phyloP scores from a whole-genome alignment of 805 yeast genomes.

The Kuraishia hungarica region DNA sequence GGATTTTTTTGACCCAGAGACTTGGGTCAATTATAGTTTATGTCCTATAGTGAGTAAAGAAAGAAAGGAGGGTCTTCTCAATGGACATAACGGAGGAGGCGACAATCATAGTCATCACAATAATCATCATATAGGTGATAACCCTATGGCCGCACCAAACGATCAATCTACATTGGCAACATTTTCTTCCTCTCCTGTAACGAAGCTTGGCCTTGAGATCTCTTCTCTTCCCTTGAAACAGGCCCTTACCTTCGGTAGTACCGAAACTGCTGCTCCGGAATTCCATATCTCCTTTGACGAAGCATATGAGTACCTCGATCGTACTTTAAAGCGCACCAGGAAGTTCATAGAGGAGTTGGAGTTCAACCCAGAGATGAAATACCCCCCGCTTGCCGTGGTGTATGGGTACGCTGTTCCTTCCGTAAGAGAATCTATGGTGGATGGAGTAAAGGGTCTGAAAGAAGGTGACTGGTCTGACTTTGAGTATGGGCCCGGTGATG shows the following conservation, averaged over 20 bases:
- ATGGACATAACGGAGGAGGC: not conserved
- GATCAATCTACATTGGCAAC: not conserved
- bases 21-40: constrained; percentile 70
- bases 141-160: not conserved
- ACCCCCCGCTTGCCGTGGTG: constrained; percentile 80
- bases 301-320: constrained; percentile 53
- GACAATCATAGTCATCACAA: not conserved
- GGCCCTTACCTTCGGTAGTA: constrained; percentile 4
- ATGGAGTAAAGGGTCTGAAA: constrained; percentile 50
- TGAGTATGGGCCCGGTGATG: constrained; percentile 87
- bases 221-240: not conserved
- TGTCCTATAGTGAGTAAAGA: constrained; percentile 60
- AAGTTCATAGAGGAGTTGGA: constrained; percentile 48
- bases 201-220: not conserved
- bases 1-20: constrained; percentile 73
- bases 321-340: constrained; percentile 54
- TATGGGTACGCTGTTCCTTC: constrained; percentile 82
- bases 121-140: not conserved
- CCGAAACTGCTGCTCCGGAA: constrained; percentile 4
- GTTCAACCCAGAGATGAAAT: constrained; percentile 40
- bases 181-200: not conserved
- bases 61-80: constrained; percentile 14
- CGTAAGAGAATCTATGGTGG: constrained; percentile 69
- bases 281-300: constrained; percentile 38
- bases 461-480: constrained; percentile 71